These are phyloP conservation scores for Oenanthe javanica DNA, from an alignment of 140 eudicot genomes.

Conservation along the genomic window DNA sequence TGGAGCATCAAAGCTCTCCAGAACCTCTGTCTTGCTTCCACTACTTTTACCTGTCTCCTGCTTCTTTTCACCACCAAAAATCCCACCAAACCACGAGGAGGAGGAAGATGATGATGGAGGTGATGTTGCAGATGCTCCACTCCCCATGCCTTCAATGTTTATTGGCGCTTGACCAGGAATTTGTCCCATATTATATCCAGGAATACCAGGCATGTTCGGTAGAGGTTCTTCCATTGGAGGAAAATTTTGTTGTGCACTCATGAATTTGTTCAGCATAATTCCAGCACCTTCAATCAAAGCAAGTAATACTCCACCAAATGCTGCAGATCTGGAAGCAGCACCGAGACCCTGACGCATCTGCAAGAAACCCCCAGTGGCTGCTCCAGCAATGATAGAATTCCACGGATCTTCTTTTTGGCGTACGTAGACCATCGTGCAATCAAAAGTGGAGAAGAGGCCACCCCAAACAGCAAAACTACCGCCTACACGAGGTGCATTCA, in stretches of 20 bases:
- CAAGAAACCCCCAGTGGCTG: constrained; percentile 57
- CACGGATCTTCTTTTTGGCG: constrained; percentile 65
- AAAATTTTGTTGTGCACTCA: constrained; percentile 31
- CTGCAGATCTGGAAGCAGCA: constrained; percentile 40
- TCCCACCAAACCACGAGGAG: constrained; percentile 1
- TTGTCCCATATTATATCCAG: constrained; percentile 38
- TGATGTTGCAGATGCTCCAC: constrained; percentile 1
- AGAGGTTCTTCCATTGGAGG: constrained; percentile 38
- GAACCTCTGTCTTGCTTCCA: constrained; percentile 43
- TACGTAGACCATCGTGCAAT: constrained; percentile 48
- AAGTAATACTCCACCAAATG: constrained; percentile 41
- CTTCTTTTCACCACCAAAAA: constrained; percentile 4
- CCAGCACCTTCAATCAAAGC: constrained; percentile 59
- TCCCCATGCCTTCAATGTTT: constrained; percentile 13
- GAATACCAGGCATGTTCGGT: constrained; percentile 30
- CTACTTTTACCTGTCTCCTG: neutral
- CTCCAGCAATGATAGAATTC: constrained; percentile 68
- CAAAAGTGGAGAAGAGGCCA: constrained; percentile 51
- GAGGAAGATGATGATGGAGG: neutral
- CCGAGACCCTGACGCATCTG: constrained; percentile 48
- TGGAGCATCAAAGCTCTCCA: constrained; percentile 60
- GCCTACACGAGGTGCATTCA: constrained; percentile 53
- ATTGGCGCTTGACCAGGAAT: constrained; percentile 33
- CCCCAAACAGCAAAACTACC: constrained; percentile 70
- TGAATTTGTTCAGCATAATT: constrained; percentile 38